These are phyloP conservation scores for Trypanosoma theileri DNA, from an alignment of 208 protist species.

Conservation along the genomic window DNA sequence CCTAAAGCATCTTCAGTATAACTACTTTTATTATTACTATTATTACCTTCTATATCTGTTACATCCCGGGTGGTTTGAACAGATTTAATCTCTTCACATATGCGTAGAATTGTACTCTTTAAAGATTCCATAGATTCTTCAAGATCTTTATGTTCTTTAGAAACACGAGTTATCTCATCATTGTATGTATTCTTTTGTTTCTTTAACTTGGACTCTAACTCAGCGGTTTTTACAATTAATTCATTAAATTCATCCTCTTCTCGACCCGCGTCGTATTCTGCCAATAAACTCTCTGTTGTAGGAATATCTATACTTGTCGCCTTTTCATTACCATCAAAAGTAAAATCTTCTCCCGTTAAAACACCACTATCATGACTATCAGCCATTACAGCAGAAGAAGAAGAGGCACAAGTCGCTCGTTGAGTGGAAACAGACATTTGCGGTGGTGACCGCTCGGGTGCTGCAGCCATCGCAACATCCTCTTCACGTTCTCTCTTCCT, in stretches of 20 bases:
- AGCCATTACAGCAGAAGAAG: no score
- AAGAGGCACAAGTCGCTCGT: no score
- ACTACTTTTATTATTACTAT: neutral
- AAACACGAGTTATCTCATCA: slow-evolving; percentile 11
- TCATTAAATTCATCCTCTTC: slow-evolving; percentile 79
- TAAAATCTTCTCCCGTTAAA: neutral
- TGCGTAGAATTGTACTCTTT: slow-evolving; percentile 11
- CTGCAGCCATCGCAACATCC: neutral
- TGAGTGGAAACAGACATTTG: no score
- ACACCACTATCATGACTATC: neutral
- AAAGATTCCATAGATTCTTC: slow-evolving; percentile 17
- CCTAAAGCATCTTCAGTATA: neutral
- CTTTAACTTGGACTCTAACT: slow-evolving; percentile 30
- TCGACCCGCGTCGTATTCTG: slow-evolving; percentile 63
- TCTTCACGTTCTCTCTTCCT: slow-evolving; percentile 17
- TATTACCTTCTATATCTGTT: neutral
- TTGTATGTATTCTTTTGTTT: slow-evolving; percentile 9
- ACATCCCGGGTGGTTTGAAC: neutral
- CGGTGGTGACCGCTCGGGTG: no score
- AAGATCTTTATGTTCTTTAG: slow-evolving; percentile 23
- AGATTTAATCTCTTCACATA: slow-evolving; percentile 19
- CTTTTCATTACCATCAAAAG: neutral
- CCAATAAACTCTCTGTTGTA: slow-evolving; percentile 10
- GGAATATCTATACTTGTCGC: neutral
- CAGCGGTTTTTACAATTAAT: slow-evolving; percentile 45